These are phyloP conservation scores for Austropuccinia psidii DNA, from an alignment of 1,284 basidiomycete species.

Conservation along the genomic window DNA sequence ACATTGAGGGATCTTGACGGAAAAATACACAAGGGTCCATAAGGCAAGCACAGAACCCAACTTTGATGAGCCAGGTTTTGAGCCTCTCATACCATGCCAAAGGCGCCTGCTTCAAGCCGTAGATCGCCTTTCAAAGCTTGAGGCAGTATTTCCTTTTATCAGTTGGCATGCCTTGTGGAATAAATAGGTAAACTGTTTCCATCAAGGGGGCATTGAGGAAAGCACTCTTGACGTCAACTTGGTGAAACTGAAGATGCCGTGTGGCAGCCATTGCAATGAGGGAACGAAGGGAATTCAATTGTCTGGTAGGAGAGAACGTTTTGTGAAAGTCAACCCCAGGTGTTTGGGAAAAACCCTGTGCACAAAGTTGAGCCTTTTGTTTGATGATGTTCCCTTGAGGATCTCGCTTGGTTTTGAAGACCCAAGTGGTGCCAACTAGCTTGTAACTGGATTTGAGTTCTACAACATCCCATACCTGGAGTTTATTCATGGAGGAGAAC, in stretches of 20 bases:
- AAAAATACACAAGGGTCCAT: too few relatives aligned
- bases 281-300: neutral
- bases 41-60: too few relatives aligned
- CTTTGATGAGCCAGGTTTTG: too few relatives aligned
- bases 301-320: neutral
- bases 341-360: neutral
- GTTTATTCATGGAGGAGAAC: too few relatives aligned
- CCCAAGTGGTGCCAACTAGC: too few relatives aligned
- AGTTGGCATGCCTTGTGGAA: neutral
- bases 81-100: neutral
- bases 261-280: neutral
- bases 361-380: neutral
- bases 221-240: neutral
- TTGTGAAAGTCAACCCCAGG: neutral
- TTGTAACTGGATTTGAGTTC: too few relatives aligned
- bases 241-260: neutral
- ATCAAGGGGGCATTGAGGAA: neutral
- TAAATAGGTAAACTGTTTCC: neutral
- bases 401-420: too few relatives aligned
- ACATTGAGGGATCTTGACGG: too few relatives aligned
- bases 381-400: too few relatives aligned
- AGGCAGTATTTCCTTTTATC: neutral
- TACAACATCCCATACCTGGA: too few relatives aligned
- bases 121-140: neutral
- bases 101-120: conserved; percentile 3